Base-by-base conservation (phyloP, 805 yeast genomes). In the Saccharomycopsis capsularis region DNA sequence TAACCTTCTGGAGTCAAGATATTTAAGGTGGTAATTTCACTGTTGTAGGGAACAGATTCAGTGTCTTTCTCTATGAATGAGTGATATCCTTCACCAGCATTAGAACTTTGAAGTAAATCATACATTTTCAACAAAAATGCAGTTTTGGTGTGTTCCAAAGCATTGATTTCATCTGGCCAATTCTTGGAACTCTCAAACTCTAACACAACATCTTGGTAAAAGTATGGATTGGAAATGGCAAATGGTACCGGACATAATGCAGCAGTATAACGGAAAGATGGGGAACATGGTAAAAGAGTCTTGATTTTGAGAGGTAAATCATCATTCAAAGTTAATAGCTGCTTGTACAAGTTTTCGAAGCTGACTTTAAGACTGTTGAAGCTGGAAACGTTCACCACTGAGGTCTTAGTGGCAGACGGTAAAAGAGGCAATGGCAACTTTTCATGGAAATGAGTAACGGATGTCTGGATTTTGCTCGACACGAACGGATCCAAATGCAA, bases 141-240 rank as follows among this genome's bases (percentile, higher is more conserved):
- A 29, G 95, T 78, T 61, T 93, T 93, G 15, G 95, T 84, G 59
- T 84, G 82, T 63, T 93, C 98, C 47, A 89, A 67, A 2, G 96
- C 89, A 36, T 73, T 67, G 4, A 88, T 63, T 62, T 93, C 96
- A 64, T 86, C 95, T 2, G 99, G 99, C 99, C 99, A 93, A 63
- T 81, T 80, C n/a, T 78, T 74, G 2, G 96, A 86, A 3, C 85
- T 71, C 67, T 93, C 99, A 63, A 93, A 87, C 64, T 90, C 95
- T 34, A 93, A 62, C 7, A 93, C 73, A 15, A 82, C 81, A 40
- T 85, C 90, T 57, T 84, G 86, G 70, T 87, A 79, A 60, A 84
- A 85, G 59, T 84, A 86, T 3, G 88, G 89, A 56, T 76, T 80
- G 2, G 85, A 73, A 27, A 73, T 70, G 5, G 91, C 88, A 69